These are phyloP conservation scores for Nasturtium officinale DNA, from an alignment of 345 rosid genomes.

Conservation along the genomic window DNA sequence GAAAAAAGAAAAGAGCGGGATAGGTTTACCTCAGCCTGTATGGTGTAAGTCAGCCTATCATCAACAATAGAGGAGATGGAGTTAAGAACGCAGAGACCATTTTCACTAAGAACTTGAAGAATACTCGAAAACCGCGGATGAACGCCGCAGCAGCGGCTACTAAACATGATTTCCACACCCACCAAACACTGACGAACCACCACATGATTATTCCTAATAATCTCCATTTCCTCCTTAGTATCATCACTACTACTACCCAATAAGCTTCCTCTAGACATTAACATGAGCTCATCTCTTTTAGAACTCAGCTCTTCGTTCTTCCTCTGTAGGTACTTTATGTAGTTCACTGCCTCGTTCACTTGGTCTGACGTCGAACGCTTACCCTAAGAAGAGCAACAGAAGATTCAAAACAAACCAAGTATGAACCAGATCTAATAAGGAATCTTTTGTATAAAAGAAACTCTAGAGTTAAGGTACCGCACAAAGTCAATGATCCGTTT, in stretches of 20 bases:
- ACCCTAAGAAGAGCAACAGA: constrained; percentile 52
- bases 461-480: not conserved
- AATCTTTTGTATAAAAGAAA: not conserved
- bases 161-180: constrained; percentile 60
- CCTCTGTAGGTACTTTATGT: constrained; percentile 54
- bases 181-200: constrained; percentile 45
- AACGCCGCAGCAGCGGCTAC: constrained; percentile 36
- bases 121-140: constrained; percentile 54
- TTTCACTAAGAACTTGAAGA: constrained; percentile 47
- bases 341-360: constrained; percentile 67
- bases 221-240: not conserved
- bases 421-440: constrained; percentile 12
- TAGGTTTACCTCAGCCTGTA: constrained; percentile 58
- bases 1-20: not conserved
- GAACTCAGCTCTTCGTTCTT: constrained; percentile 50
- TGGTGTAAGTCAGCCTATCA: constrained; percentile 48
- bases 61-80: constrained; percentile 59
- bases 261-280: constrained; percentile 34
- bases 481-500: constrained; percentile 23
- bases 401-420: constrained; percentile 25
- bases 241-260: constrained; percentile 9
- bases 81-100: constrained; percentile 53
- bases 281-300: constrained; percentile 52
- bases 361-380: constrained; percentile 84
- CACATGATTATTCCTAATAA: constrained; percentile 24